Evolutionary conservation across 2,329 filamentous ascomycete species (phyloP), one percentile per base, ranked within the genome.

Genomic region (Eutypella sp.): DNA sequence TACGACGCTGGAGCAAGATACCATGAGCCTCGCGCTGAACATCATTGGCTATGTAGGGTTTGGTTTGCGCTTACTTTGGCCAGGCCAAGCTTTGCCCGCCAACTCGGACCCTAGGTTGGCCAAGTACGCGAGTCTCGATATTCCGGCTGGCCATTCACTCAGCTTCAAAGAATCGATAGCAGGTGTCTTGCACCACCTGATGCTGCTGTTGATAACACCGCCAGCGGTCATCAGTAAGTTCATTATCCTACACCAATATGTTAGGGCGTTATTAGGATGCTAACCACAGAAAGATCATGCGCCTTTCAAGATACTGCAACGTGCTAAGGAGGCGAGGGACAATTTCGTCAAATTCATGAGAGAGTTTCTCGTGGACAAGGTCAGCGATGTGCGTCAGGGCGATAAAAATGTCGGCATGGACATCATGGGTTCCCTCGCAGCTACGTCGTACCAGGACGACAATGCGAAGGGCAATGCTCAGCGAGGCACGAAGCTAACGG

Each of bases 281-380:
- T 56, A 47, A 56, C 33, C 9, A 16, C 10, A 10, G 19, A n/a
- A 24, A 56, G 54, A 55, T 33, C 39, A 66, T 13, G 59, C 78
- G 5, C 81, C 81, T 0, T 67, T 78, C 50, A 67, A 76, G 47
- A 61, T 65, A 8, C 68, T 79, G 34, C 75, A 71, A 44, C 62
- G 68, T 19, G 76, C 82, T 1, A 70, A 74, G 27, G 64, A 74
- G 42, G 77, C 82, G 2, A 74, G 79, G 44, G 60, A 67, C 2
- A 84, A 89, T 64, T 89, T 83, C 70, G 68, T 74, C 22, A 72
- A 76, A 52, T 89, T 89, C 64, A 86, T 89, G 79, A 69, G 78
- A 36, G 83, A 88, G 57, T 75, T 89, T 33, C 75, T 87, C 46
- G 66, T 78, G 22, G 73, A 78, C 53, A 88, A 87, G 65, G 61